A percentile compares a stretch with the other conserved stretches of the same genome.
Conservation (phyloP, 108 stramenopile species). For the Skeletonema marinoi region DNA sequence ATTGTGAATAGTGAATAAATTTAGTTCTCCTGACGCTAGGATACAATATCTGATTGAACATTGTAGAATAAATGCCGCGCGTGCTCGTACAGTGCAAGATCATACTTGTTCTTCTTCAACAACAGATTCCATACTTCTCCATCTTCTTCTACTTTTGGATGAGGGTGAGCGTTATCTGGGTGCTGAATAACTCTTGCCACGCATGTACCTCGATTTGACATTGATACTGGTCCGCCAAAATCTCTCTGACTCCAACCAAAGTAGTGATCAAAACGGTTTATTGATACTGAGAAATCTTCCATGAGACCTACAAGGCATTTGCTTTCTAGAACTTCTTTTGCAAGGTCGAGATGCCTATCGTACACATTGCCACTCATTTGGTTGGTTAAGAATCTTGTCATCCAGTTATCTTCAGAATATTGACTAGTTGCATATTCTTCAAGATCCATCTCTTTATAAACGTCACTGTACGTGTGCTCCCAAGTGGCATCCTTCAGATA, state of each 20-base stretch:
- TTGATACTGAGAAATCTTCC: conserved; percentile 33
- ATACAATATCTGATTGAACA: conserved; percentile 24
- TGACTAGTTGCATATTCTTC: conserved; percentile 44
- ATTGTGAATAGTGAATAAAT: conserved; percentile 2
- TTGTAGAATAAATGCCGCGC: conserved; percentile 39
- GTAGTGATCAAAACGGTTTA: conserved; percentile 35
- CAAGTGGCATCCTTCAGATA: conserved; percentile 46
- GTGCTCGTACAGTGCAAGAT: conserved; percentile 38
- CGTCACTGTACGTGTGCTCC: conserved; percentile 46
- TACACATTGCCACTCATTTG: conserved; percentile 36
- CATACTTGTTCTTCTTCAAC: conserved; percentile 32
- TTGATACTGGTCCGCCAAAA: conserved; percentile 32
- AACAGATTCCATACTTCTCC: conserved; percentile 45
- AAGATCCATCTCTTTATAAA: conserved; percentile 36
- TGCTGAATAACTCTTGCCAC: conserved; percentile 18
- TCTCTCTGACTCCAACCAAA: conserved; percentile 34
- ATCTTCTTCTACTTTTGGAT: conserved; percentile 33
- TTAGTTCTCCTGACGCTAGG: not conserved
- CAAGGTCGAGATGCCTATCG: conserved; percentile 33
- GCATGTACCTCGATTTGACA: conserved; percentile 20
- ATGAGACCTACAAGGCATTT: conserved; percentile 43
- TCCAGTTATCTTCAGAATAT: conserved; percentile 49
- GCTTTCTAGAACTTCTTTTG: conserved; percentile 41
- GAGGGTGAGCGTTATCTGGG: conserved; percentile 39
- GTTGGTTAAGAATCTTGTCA: conserved; percentile 41